Evolutionary conservation across 2,329 filamentous ascomycete species (phyloP), one percentile per base, ranked within the genome.

Genomic region (Ophiosphaerella korrae): DNA sequence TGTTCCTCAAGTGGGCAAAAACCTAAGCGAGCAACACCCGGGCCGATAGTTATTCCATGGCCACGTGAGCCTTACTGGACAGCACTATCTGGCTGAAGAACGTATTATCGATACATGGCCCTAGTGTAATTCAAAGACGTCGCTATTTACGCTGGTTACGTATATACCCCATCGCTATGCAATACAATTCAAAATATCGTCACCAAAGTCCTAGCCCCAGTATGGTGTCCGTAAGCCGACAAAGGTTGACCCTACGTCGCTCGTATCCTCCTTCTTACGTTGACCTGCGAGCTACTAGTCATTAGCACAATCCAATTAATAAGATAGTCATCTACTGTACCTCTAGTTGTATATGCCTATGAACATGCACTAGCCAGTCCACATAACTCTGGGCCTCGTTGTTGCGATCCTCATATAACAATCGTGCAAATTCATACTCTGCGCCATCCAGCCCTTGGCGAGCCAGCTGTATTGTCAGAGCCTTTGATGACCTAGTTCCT

Each of bases 321-420:
- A 32, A 11, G 26, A 12, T 7, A 35, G 24, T 31, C 31, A 11
- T 18, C 41, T 35, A 55, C 65, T 72, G 64, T 70, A 79, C 78
- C 74, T 99, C 94, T 58, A 96, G 80, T 71, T 96, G 92, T 58
- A 99, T 94, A 62, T 89, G 87, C 64, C 93, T 88, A 76, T 99
- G 94, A 56, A 97, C 83, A 74, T 96, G 90, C 50, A 99, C 94
- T 67, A 99, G 80, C 94, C 94, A 99, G 77, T 99, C 94, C 31
- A 97, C 94, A 75, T 97, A 99, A 71, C 90, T 96, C 77, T 96
- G 92, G 32, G 94, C 94, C 77, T 99, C 94, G 62, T 96, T 96
- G 74, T 97, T 97, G 59, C 94, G 84, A 70, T 99, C 94, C 76
- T 99, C 94, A 29, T 96, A 86, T 60, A 99, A 75, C 75, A 95